Percentiles rank a stretch among this genome's conserved stretches.
Conservation (phyloP, 768 basidiomycete genomes). For the Royoungia palumana region DNA sequence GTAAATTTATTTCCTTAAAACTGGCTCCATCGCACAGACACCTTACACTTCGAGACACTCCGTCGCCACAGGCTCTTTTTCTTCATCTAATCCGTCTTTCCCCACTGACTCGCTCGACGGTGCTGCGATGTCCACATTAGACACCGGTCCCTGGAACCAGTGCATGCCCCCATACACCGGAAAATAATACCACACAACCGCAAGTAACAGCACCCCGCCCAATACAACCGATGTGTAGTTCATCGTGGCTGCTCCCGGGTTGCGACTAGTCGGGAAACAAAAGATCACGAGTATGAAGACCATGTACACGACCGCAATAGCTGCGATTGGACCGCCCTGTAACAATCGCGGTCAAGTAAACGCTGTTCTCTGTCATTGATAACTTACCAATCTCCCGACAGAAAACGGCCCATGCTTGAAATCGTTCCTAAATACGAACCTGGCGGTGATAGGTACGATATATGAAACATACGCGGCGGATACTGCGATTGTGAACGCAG, state of each 20-base stretch:
- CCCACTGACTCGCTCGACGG: neutral
- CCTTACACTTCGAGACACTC: no score
- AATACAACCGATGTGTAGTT: constrained; percentile 70
- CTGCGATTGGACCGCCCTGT: constrained; percentile 52
- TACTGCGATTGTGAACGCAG: constrained; percentile 49
- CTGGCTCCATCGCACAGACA: no score
- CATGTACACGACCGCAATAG: constrained; percentile 62
- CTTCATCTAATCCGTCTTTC: no score
- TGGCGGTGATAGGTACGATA: constrained; percentile 45
- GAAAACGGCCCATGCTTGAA: constrained; percentile 46
- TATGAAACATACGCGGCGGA: constrained; percentile 43
- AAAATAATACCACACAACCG: constrained; percentile 62
- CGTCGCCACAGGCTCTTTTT: no score
- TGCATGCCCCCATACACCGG: constrained; percentile 65
- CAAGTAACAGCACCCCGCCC: constrained; percentile 53
- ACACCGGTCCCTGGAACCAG: constrained; percentile 66
- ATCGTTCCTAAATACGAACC: constrained; percentile 43
- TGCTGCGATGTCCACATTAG: constrained; percentile 33
- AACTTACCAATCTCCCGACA: constrained; percentile 39
- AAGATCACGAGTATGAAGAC: constrained; percentile 56
- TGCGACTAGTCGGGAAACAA: constrained; percentile 56
- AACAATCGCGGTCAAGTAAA: neutral
- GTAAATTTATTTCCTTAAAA: no score
- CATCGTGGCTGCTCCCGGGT: constrained; percentile 48
- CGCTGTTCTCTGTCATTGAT: no score